Evolutionary conservation across 2,329 filamentous ascomycete species (phyloP), one percentile per base, ranked within the genome.

Genomic region (Trichoderma guizhouense): DNA sequence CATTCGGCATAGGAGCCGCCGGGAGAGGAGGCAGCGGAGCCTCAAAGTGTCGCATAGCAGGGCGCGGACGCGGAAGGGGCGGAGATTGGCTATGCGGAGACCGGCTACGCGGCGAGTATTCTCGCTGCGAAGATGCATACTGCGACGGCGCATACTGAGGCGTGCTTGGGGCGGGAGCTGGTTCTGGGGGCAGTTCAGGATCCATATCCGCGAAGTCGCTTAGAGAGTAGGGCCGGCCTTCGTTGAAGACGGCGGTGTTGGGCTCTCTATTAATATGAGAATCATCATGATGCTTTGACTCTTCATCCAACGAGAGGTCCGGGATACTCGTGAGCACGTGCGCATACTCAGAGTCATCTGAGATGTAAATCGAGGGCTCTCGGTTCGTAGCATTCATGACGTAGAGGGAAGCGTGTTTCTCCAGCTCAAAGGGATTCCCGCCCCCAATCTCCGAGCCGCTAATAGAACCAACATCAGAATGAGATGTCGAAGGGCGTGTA

Each of bases 351-450:
- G 86, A 87, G 72, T 89, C 87, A 73, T 90, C 88, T 1, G 87
- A 87, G 11, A 90, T 85, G 76, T 90, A 90, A 61, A 90, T 89
- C 4, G 87, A 89, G 0, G 87, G 87, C 74, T 89, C 87, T 43
- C 88, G 83, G 64, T 81, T 83, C 0, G 80, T 78, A 5, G 79
- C 76, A 5, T 82, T 79, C 75, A 79, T 77, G 14, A 81, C 82
- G 73, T 89, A 88, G 1, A 89, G 80, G 1, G 88, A 90, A 1
- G 87, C 83, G 74, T 90, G 89, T n/a, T 86, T 85, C 77, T 91
- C 89, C 4, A 91, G 82, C 69, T 90, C 88, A 71, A 91, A 91
- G 0, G 89, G 88, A 74, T 89, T 88, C 2, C 83, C 84, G 14
- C 84, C 83, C 30, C 87, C 85, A 36, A 87, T 78, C 71, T 90